Base-by-base conservation (phyloP, 176 grass and related monocot species). In the Thalia dealbata region DNA sequence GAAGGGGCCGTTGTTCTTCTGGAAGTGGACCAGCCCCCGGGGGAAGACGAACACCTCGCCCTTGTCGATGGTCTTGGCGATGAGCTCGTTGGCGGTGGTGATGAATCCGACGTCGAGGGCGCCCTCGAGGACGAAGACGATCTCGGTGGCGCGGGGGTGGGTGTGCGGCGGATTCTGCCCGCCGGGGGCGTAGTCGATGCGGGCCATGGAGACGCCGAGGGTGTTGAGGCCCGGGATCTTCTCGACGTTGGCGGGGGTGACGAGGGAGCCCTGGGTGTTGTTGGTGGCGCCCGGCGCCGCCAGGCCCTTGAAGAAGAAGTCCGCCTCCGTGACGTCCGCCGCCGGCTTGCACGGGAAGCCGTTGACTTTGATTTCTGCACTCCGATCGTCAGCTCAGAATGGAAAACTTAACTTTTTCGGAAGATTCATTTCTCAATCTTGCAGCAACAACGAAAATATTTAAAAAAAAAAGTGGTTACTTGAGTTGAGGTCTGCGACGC, bases 21-120 rank as follows among this genome's bases (percentile, higher is more conserved):
- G 61, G 62, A 35, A 65, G 62, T 65, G 62, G 27, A 65, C 28
- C 13, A 65, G 27, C 62, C 62, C 62, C 13, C 62, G 26, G 14
- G 62, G 62, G 62, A 65, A 65, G 62, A 65, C 62, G 62, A 65
- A 65, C 14, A 65, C 28, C 28, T 65, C 62, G 28, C 62, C 62
- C 62, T 65, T 65, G 28, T 5, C 4, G 62, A 65, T 65, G 62
- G 62, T 32, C 62, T 65, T 65, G 27, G 62, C 62, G 14, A 65
- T 16, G 7, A 65, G 26, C 62, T 65, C 35, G 62, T 65, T 65
- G 62, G 28, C 62, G 27, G 62, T 65, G 62, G 62, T 65, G 62
- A 65, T 65, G 62, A 65, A 65, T 0, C 62, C 62, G 9, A 65
- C 62, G 62, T 65, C 62, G 62, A 65, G 14, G 26, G 62, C 3